These are phyloP conservation scores for Aspergillus calidoustus DNA, from an alignment of 2,329 filamentous ascomycete species.

Conservation along the genomic window DNA sequence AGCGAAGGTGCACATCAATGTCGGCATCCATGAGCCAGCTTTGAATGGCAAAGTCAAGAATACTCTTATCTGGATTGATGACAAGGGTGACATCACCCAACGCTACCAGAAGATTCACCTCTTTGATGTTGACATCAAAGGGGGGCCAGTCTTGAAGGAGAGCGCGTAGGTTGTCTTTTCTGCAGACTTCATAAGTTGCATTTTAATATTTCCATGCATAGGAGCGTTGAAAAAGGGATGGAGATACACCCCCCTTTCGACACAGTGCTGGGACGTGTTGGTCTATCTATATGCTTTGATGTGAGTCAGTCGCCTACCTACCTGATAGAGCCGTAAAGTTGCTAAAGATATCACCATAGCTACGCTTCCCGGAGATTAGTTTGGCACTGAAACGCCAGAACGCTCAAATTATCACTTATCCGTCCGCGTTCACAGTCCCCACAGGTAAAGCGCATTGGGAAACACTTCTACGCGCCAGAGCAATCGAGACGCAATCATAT, in stretches of 20 bases:
- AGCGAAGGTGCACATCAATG: slow-evolving; percentile 73
- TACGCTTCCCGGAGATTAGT: slow-evolving; percentile 79
- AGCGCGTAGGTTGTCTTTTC: slow-evolving; percentile 49
- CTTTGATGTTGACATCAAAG: slow-evolving; percentile 72
- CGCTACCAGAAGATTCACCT: slow-evolving; percentile 89
- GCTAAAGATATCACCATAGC: slow-evolving; percentile 36
- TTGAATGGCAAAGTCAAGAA: slow-evolving; percentile 62
- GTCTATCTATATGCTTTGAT: slow-evolving; percentile 88
- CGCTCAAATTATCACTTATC: slow-evolving; percentile 81
- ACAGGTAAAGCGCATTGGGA: slow-evolving; percentile 90
- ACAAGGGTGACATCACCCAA: slow-evolving; percentile 61
- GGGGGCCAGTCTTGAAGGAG: slow-evolving; percentile 64
- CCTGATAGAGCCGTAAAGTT: background rate
- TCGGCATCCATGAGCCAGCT: slow-evolving; percentile 82
- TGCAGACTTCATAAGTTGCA: background rate
- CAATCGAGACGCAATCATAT: slow-evolving; percentile 88
- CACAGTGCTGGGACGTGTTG: slow-evolving; percentile 75
- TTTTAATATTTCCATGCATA: slow-evolving; percentile 20
- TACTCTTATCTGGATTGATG: slow-evolving; percentile 69
- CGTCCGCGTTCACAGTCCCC: slow-evolving; percentile 85
- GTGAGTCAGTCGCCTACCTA: slow-evolving; percentile 38
- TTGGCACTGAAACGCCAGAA: slow-evolving; percentile 67
- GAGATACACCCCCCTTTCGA: slow-evolving; percentile 70
- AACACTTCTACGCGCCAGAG: slow-evolving; percentile 73
- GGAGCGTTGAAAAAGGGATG: slow-evolving; percentile 70